These are phyloP conservation scores for Fraxinus albicans DNA, from an alignment of 305 asterid genomes.

Conservation along the genomic window DNA sequence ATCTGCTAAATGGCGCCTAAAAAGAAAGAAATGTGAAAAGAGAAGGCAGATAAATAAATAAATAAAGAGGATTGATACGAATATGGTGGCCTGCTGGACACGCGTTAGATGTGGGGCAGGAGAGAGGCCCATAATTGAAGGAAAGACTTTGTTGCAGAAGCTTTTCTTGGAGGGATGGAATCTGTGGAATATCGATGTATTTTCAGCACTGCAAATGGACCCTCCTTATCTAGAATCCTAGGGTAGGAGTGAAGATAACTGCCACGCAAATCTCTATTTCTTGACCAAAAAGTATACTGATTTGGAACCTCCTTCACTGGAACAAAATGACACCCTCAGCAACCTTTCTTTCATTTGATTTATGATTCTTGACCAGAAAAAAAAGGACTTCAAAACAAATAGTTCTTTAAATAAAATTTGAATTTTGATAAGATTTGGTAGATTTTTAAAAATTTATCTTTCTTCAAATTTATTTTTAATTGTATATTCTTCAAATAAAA, in stretches of 20 bases:
- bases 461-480: neutral
- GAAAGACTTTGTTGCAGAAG: neutral
- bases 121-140: neutral
- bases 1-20: neutral
- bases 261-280: neutral
- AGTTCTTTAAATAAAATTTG: neutral
- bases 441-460: neutral
- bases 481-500: neutral
- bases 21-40: neutral
- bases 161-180: neutral
- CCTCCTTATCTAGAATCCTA: neutral
- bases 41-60: neutral
- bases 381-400: neutral
- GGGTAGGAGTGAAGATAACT: neutral
- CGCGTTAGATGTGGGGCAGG: constrained; percentile 15
- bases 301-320: neutral
- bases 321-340: neutral
- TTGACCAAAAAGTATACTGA: neutral
- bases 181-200: neutral
- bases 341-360: neutral
- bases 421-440: neutral
- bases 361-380: neutral
- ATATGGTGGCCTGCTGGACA: constrained; percentile 29
- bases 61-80: neutral
- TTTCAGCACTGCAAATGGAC: neutral